Evolutionary conservation across 192 early-diverging fungal species (phyloP).

Genomic region (Cladochytrium replicatum): DNA sequence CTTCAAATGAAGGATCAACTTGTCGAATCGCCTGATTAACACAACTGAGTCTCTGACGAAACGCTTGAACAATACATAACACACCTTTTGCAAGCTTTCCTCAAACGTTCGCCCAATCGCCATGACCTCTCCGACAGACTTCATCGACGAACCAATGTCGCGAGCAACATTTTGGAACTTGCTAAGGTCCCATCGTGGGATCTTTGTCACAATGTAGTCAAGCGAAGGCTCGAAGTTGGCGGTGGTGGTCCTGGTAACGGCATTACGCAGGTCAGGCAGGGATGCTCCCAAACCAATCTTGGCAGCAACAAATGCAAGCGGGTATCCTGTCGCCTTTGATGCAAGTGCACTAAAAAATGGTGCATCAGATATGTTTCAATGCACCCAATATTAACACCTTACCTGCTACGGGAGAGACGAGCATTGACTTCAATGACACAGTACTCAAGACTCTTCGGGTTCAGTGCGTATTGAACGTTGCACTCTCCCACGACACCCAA

Average conservation of each 20-base stretch:
- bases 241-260: constrained; percentile 85
- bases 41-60: constrained; percentile 3
- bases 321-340: constrained; percentile 97
- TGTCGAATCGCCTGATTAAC: constrained; percentile 65
- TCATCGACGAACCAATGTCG: constrained; percentile 83
- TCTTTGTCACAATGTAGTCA: constrained; percentile 94
- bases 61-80: too few species aligned
- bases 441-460: constrained; percentile 80
- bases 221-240: constrained; percentile 96
- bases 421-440: constrained; percentile 97
- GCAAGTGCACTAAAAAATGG: constrained; percentile 60
- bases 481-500: constrained; percentile 97
- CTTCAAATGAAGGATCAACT: constrained; percentile 85
- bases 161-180: constrained; percentile 89
- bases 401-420: constrained; percentile 65
- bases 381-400: constrained; percentile 8
- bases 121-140: constrained; percentile 98
- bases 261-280: constrained; percentile 77
- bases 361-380: constrained; percentile 11
- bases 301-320: constrained; percentile 93
- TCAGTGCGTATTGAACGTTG: constrained; percentile 95
- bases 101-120: constrained; percentile 95
- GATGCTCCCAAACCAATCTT: constrained; percentile 90
- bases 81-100: constrained; percentile 85
- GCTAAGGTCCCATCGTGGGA: constrained; percentile 92